Conservation (phyloP, 83 land plant genomes). For the Picea abies region DNA sequence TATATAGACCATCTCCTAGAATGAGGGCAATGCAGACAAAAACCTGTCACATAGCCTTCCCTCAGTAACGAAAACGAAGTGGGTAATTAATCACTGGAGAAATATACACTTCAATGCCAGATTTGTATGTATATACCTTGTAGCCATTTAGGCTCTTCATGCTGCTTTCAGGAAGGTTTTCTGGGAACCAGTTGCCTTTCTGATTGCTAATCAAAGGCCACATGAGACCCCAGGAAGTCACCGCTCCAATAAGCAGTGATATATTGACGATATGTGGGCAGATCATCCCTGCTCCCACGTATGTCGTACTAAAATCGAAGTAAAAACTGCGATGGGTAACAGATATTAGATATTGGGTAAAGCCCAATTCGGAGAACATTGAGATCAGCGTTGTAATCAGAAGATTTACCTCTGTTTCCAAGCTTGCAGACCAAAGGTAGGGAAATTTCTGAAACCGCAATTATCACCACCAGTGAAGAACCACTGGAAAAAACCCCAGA, state of each 20-base stretch:
- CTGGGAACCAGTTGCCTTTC: slow-evolving; percentile 25
- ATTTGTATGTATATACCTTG: slow-evolving; percentile 12
- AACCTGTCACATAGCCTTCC: slow-evolving; percentile 30
- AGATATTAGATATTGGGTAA: neutral
- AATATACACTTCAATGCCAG: neutral
- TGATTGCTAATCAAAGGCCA: slow-evolving; percentile 26
- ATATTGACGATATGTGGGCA: slow-evolving; percentile 25
- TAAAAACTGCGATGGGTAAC: slow-evolving; percentile 24
- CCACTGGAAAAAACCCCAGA: slow-evolving; percentile 67
- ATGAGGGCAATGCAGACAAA: slow-evolving; percentile 63
- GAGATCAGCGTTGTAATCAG: neutral
- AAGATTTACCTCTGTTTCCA: slow-evolving; percentile 34
- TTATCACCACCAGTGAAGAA: slow-evolving; percentile 42
- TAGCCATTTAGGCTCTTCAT: slow-evolving; percentile 28
- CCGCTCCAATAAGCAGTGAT: slow-evolving; percentile 21
- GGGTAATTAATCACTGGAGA: neutral
- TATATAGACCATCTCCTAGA: slow-evolving; percentile 69
- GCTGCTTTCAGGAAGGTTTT: slow-evolving; percentile 9
- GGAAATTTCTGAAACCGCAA: slow-evolving; percentile 55
- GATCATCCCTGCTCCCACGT: slow-evolving; percentile 29
- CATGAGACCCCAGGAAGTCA: slow-evolving; percentile 25
- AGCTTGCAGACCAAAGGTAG: slow-evolving; percentile 54
- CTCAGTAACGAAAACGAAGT: neutral
- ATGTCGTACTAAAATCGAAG: slow-evolving; percentile 29
- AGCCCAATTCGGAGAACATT: neutral